Conservation (phyloP, 176 grass and related monocot species). For the Typha latifolia region DNA sequence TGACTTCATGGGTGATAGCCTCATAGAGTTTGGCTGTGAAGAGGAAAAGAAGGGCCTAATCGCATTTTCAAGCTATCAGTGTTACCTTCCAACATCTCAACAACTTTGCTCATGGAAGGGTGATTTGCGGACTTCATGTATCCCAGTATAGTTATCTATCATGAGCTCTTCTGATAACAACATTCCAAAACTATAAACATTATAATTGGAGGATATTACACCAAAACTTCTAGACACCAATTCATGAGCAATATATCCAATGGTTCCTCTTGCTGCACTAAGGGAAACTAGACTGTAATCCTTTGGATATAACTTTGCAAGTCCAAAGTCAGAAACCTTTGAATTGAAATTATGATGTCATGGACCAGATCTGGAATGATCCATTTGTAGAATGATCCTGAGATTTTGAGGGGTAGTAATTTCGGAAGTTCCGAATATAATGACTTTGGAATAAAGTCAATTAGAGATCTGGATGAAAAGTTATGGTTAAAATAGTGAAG, state of each 20-base stretch:
- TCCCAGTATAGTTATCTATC: too few species aligned
- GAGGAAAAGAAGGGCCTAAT: neutral
- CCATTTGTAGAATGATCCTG: too few species aligned
- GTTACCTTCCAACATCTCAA: constrained; percentile 43
- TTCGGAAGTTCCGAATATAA: too few species aligned
- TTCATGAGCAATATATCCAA: constrained; percentile 8
- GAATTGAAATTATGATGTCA: neutral
- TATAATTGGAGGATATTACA: neutral
- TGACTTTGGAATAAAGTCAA: too few species aligned
- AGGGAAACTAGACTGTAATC: neutral
- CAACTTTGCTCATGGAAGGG: constrained; percentile 32
- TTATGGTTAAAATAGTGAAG: too few species aligned
- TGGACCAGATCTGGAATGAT: too few species aligned
- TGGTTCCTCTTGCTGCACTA: constrained; percentile 2
- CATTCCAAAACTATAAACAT: constrained; percentile 2
- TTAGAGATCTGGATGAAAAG: too few species aligned
- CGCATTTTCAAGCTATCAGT: constrained; percentile 16
- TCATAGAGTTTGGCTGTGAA: neutral
- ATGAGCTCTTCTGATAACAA: too few species aligned
- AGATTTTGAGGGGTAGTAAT: too few species aligned
- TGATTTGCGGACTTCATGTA: constrained; percentile 7
- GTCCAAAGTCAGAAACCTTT: constrained; percentile 6
- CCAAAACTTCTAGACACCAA: constrained; percentile 2
- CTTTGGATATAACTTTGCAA: constrained; percentile 10
- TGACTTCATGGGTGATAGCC: neutral